Percentiles rank a stretch among this genome's conserved stretches.
phyloP scores from a whole-genome alignment of 75 land plant genomes.

The Pinus taeda region DNA sequence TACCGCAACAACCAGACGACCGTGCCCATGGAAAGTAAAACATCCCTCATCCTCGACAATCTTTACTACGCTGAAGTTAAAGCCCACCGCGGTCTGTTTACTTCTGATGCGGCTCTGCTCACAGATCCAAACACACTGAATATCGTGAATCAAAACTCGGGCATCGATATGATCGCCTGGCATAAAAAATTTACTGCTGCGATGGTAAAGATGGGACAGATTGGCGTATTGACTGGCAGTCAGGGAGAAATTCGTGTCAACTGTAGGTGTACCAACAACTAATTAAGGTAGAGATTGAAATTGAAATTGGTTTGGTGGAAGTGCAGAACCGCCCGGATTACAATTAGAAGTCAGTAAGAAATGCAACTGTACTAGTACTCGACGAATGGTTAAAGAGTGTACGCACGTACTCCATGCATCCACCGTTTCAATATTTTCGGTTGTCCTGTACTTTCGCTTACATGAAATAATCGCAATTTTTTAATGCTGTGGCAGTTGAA shows the following conservation, averaged over 20 bases:
- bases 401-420: no score
- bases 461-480: no score
- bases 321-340: no score
- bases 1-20: background rate
- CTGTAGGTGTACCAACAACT: constrained; percentile 16
- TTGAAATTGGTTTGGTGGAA: no score
- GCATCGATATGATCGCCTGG: constrained; percentile 30
- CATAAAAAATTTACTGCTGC: constrained; percentile 41
- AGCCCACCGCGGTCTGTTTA: constrained; percentile 41
- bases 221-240: constrained; percentile 50
- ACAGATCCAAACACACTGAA: constrained; percentile 25
- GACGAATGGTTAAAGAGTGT: no score
- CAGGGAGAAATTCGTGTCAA: constrained; percentile 60
- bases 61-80: constrained; percentile 42
- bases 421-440: no score
- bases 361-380: no score
- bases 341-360: no score
- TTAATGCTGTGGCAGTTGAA: no score
- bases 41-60: constrained; percentile 35
- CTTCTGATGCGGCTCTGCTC: constrained; percentile 45
- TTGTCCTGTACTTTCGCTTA: no score
- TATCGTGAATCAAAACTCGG: constrained; percentile 33
- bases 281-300: no score
- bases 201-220: constrained; percentile 52
- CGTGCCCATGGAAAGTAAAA: constrained; percentile 28